phyloP scores from a whole-genome alignment of 1,139 yeast genomes.

The Taiozyma sp. region DNA sequence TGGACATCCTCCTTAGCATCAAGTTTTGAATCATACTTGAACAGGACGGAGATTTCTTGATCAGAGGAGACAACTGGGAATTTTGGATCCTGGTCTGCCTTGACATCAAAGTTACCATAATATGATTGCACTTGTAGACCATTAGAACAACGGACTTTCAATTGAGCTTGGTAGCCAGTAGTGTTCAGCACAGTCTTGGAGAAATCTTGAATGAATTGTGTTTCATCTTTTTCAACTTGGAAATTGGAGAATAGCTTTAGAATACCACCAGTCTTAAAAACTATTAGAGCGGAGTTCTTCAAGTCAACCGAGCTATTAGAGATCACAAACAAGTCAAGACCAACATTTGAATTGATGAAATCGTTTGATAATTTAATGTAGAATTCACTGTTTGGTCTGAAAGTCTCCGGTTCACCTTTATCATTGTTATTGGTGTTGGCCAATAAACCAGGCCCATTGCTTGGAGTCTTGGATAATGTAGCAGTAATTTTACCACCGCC shows the following conservation, averaged over 20 bases:
- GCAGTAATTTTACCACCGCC: constrained; percentile 85
- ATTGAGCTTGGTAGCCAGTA: constrained; percentile 74
- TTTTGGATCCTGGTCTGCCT: constrained; percentile 49
- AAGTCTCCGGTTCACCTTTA: constrained; percentile 49
- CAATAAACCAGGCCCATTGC: constrained; percentile 83
- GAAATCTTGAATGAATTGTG: constrained; percentile 58
- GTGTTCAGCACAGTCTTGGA: constrained; percentile 39
- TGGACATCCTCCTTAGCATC: constrained; percentile 74
- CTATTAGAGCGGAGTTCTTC: constrained; percentile 66
- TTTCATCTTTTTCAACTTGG: constrained; percentile 65
- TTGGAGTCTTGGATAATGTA: constrained; percentile 65
- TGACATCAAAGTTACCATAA: constrained; percentile 48
- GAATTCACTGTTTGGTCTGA: constrained; percentile 57
- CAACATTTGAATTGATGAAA: constrained; percentile 56
- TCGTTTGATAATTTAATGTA: constrained; percentile 59
- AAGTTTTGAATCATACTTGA: constrained; percentile 75
- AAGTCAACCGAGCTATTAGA: constrained; percentile 67
- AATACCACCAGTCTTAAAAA: constrained; percentile 70
- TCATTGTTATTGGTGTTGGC: constrained; percentile 40
- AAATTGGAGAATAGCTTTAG: constrained; percentile 66
- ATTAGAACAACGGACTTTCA: constrained; percentile 83
- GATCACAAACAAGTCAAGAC: constrained; percentile 73
- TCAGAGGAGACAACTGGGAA: constrained; percentile 64
- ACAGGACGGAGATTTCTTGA: constrained; percentile 66
- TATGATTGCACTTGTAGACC: constrained; percentile 85